Evolutionary conservation across 495 filamentous ascomycete genomes (phyloP), one percentile per base, ranked within the genome.

Genomic region (Hypoxylon fuscum): DNA sequence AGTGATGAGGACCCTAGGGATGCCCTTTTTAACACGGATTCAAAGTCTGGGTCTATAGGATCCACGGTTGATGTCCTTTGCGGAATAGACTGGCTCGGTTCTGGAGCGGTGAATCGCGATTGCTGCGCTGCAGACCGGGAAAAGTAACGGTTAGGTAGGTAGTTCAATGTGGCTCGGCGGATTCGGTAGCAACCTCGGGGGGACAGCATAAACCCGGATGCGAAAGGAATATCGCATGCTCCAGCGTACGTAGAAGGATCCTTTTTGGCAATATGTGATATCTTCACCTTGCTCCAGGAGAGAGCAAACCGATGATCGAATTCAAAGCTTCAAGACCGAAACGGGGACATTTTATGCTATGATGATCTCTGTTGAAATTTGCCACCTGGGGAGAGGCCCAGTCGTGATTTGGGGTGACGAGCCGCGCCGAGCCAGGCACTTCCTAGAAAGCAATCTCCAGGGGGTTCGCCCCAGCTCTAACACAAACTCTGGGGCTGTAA

Each of bases 391-490:
- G 50, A 27, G 34, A 29, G 32, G n/a, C n/a, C 45, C 31, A 49
- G 49, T 48, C 34, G 46, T 40, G 22, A 21, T 43, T 29, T 22
- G 50, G 41, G 46, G 42, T 60, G 56, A 59, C 55, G 56, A 57
- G 62, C 45, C 40, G 56, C 56, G 56, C 56, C 62, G 55, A 60
- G 56, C 45, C 45, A 56, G 51, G 62, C 56, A 60, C 27, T 56
- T 54, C 45, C 55, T 21, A 60, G 51, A 46, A 46, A 48, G 38
- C 45, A 51, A 37, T 45, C 52, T 61, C 45, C 21, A 42, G 40
- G 63, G 63, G 57, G 41, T 27, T 66, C 63, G 63, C 63, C 62
- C 63, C 63, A 66, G 63, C 63, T 66, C 63, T 61, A 66, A 56
- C 34, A 41, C 63, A 56, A 57, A 66, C 37, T 56, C 47, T 66